Base-by-base conservation (phyloP, 257 asterid species). In the Solanum piurae region DNA sequence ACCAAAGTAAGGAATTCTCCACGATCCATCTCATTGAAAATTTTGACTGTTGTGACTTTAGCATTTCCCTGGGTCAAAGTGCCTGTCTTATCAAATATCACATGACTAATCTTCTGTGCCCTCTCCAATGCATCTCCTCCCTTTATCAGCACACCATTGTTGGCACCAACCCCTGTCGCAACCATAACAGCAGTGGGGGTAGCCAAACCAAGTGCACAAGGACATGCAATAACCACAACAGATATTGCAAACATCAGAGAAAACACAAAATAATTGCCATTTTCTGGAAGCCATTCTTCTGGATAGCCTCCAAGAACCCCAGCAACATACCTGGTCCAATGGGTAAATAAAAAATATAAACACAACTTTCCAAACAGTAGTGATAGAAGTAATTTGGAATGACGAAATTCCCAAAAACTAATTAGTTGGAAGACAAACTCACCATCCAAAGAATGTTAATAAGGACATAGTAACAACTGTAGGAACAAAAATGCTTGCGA, bases 171-270 rank as follows among this genome's bases (percentile, higher is more conserved):
- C 20, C 99, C 99, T 14, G 99, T 96, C 72, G 99, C 98, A 40
- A 97, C 99, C 99, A 97, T 97, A 87, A 97, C 96, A 86, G 99
- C 99, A 7, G 99, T 97, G 88, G 99, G 99, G 88, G 99, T 97
- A 83, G 99, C 99, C 94, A 97, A 91, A 25, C 99, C 99, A 93
- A 97, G 99, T 80, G 99, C 99, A 87, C 99, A 97, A 42, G 99
- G 99, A 60, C 99, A 97, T 88, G 99, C 98, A 88, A 97, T 93
- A 88, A 97, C 99, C 27, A 97, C 95, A 82, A 95, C 98, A 46
- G 99, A 93, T 92, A 97, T 96, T 62, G 99, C 92, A 91, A 97
- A 97, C 99, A 96, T 97, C 88, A 97, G 98, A 69, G 99, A 91
- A 86, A 97, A 97, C 62, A 97, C 98, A 90, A 97, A 97, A 88